Evolutionary conservation across 2,329 filamentous ascomycete genomes (phyloP), one percentile per base, ranked within the genome.

Genomic region (Trichoderma sp.): DNA sequence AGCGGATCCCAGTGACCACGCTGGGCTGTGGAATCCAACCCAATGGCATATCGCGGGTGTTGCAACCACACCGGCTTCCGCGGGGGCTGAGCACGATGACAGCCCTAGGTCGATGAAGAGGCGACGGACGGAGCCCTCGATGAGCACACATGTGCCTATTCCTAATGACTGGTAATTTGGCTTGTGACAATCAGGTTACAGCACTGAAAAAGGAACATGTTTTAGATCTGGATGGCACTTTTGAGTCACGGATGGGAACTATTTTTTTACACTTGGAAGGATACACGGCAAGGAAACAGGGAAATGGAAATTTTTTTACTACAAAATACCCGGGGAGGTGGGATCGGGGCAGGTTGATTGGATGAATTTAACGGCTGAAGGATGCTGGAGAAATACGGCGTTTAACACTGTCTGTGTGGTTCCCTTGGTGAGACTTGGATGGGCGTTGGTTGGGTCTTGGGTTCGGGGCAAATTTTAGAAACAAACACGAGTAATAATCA

Each of bases 101-200:
- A 85, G 84, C 77, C 84, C 84, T 2, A 76, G 83, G 62, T 81
- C 83, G 24, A 80, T 81, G 77, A 85, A 85, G 83, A 81, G 84
- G 76, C 80, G 84, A 62, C 80, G 84, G 74, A 81, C 78, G 27
- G 75, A 76, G 64, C 75, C 75, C 16, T 24, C 64, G 29, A 45
- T 84, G 29, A 82, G 82, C 62, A 78, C 79, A 59, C 81, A 83
- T 71, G 80, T 83, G 68, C 80, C 83, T 60, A 80, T 83, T 33
- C 81, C 82, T 68, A 80, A 82, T 76, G 81, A 77, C 66, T 84
- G 82, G 82, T 84, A 77, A 7, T 45, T 41, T 41, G 45, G 24
- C 18, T 38, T 56, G 50, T 24, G 50, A 56, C n/a, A 56, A 24
- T 24, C 50, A 56, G 50, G 21, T 4, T 56, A 24, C 50, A 24